Percentiles rank a stretch among this genome's conserved stretches.
phyloP scores from a whole-genome alignment of 345 rosid species.

The Angophora floribunda region DNA sequence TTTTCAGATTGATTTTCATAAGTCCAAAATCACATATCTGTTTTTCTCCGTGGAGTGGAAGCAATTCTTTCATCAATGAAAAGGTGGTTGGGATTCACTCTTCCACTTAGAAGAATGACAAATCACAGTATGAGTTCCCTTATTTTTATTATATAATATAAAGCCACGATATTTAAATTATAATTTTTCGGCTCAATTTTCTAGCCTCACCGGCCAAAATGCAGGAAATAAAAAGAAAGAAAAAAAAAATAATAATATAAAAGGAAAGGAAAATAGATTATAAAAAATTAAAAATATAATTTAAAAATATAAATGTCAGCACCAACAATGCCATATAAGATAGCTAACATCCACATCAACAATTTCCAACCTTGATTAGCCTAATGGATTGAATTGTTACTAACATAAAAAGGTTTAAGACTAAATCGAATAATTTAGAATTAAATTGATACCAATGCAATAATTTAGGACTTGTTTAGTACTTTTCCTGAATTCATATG shows the following conservation, averaged over 20 bases:
- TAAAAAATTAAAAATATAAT: too few relatives aligned
- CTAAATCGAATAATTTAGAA: too few relatives aligned
- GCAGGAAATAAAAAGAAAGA: neutral
- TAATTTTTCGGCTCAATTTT: neutral
- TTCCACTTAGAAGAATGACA: neutral
- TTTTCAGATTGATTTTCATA: neutral
- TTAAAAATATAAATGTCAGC: too few relatives aligned
- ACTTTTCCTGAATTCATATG: neutral
- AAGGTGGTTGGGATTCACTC: neutral
- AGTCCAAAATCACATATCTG: neutral
- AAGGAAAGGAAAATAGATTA: too few relatives aligned
- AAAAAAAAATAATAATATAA: too few relatives aligned
- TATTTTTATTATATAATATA: neutral
- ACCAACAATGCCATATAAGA: neutral
- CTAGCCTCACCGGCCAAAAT: neutral
- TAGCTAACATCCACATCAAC: rapidly evolving
- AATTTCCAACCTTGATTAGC: too few relatives aligned
- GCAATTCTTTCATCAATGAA: neutral
- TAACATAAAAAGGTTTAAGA: neutral
- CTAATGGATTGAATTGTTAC: too few relatives aligned
- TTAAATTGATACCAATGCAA: too few relatives aligned
- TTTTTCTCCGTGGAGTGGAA: neutral
- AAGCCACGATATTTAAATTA: neutral
- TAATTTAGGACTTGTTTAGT: too few relatives aligned
- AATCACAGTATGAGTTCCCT: neutral